These are phyloP conservation scores for Orbilia ellipsospora DNA, from an alignment of 2,329 filamentous ascomycete species.

Conservation along the genomic window DNA sequence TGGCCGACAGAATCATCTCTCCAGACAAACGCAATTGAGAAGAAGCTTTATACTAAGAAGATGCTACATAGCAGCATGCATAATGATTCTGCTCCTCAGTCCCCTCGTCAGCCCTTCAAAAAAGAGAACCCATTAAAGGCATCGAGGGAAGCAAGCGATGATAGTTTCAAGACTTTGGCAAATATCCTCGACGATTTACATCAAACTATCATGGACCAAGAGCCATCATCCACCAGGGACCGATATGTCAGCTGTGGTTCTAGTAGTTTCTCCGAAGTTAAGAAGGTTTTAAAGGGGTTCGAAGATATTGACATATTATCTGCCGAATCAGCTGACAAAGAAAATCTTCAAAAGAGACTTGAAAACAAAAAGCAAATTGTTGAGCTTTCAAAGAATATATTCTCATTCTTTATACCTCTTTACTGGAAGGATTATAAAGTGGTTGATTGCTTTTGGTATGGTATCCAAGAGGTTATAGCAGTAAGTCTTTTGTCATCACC, in stretches of 20 bases:
- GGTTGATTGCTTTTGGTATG: slow-evolving; percentile 30
- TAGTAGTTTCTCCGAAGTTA: slow-evolving; percentile 16
- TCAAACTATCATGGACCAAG: not conserved
- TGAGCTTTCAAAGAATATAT: slow-evolving; percentile 18
- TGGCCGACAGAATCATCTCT: slow-evolving; percentile 30
- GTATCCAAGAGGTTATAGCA: slow-evolving; percentile 4
- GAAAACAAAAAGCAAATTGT: not conserved
- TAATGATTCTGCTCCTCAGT: not conserved
- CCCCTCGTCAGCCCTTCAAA: not conserved
- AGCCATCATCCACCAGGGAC: not conserved
- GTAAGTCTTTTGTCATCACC: slow-evolving; percentile 2
- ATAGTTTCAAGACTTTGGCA: slow-evolving; percentile 23
- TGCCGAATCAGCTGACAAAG: slow-evolving; percentile 1
- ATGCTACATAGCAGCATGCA: not conserved
- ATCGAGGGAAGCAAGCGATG: slow-evolving; percentile 17
- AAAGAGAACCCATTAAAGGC: not conserved
- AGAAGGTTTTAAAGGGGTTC: slow-evolving; percentile 14
- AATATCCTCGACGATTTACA: slow-evolving; percentile 33
- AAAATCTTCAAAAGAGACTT: not conserved
- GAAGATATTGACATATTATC: slow-evolving; percentile 7
- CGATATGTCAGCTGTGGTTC: slow-evolving; percentile 6
- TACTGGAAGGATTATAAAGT: slow-evolving; percentile 31
- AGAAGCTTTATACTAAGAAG: slow-evolving; percentile 3
- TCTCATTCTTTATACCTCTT: slow-evolving; percentile 32
- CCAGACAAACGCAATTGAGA: slow-evolving; percentile 15